phyloP scores from a whole-genome alignment of 2,329 filamentous ascomycete genomes.

The Penicillium freii region DNA sequence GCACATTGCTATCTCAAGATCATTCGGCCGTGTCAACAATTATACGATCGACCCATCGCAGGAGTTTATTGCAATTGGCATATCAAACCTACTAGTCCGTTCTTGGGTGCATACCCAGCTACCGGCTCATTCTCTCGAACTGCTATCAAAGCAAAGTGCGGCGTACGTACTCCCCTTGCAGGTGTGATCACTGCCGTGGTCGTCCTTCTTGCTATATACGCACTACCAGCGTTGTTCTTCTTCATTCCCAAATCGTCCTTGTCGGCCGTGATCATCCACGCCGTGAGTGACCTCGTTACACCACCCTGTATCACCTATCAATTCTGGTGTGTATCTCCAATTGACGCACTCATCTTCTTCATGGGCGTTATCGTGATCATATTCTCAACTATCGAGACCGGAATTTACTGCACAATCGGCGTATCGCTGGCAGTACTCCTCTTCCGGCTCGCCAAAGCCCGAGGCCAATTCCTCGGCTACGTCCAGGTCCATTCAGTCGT shows the following conservation, averaged over 20 bases:
- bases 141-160: conserved; percentile 91
- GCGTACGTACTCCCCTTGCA: conserved; percentile 82
- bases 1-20: conserved; percentile 93
- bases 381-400: conserved; percentile 81
- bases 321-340: conserved; percentile 84
- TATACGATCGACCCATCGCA: conserved; percentile 92
- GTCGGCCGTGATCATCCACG: conserved; percentile 86
- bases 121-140: conserved; percentile 93
- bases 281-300: conserved; percentile 84
- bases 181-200: conserved; percentile 80
- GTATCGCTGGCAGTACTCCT: conserved; percentile 72
- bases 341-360: conserved; percentile 89
- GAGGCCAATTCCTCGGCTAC: conserved; percentile 80
- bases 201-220: conserved; percentile 83
- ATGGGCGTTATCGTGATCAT: conserved; percentile 82
- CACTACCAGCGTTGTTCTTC: conserved; percentile 79
- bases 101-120: conserved; percentile 82
- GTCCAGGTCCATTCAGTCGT: conserved; percentile 50
- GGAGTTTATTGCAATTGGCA: conserved; percentile 89
- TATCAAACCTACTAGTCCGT: conserved; percentile 82
- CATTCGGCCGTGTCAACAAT: conserved; percentile 88
- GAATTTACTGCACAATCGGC: conserved; percentile 81
- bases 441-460: conserved; percentile 74
- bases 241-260: conserved; percentile 81
- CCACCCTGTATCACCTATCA: conserved; percentile 83